A percentile compares a stretch with the other conserved stretches of the same genome.
phyloP scores from a whole-genome alignment of 2,329 filamentous ascomycete species.

The Botrytis squamosa region DNA sequence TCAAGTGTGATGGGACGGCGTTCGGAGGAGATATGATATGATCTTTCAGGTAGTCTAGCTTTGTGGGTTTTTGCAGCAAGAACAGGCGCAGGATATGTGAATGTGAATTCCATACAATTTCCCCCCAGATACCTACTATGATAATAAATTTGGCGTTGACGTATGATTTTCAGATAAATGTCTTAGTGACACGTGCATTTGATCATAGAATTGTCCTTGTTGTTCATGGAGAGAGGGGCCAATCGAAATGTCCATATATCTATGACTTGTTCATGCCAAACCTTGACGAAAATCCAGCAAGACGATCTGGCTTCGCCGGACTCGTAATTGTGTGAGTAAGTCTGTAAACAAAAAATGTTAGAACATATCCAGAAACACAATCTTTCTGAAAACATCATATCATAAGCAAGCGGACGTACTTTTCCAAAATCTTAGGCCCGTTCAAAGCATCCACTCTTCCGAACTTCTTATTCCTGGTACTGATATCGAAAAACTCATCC shows the following conservation, averaged over 20 bases:
- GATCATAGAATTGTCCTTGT: neutral
- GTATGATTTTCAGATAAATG: neutral
- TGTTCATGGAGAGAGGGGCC: neutral
- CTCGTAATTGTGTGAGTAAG: slow-evolving; percentile 63
- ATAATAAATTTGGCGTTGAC: neutral
- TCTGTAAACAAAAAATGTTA: slow-evolving; percentile 35
- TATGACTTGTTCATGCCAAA: slow-evolving; percentile 58
- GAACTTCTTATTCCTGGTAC: slow-evolving; percentile 87
- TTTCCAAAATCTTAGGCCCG: slow-evolving; percentile 86
- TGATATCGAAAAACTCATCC: slow-evolving; percentile 96
- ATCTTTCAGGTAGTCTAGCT: slow-evolving; percentile 11
- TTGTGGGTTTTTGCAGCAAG: slow-evolving; percentile 10
- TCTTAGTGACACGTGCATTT: neutral
- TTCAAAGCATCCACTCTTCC: slow-evolving; percentile 89
- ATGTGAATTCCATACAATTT: slow-evolving; percentile 4
- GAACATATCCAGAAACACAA: neutral
- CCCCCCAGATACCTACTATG: neutral
- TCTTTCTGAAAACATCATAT: neutral
- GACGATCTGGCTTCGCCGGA: slow-evolving; percentile 59
- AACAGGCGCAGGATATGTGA: slow-evolving; percentile 20
- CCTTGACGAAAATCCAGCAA: slow-evolving; percentile 71
- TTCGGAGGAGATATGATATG: slow-evolving; percentile 19
- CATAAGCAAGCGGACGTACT: slow-evolving; percentile 53
- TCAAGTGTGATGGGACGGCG: slow-evolving; percentile 20
- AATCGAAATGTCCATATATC: slow-evolving; percentile 31